phyloP scores from a whole-genome alignment of 768 basidiomycete species.

The Paxillus rubicundulus region DNA sequence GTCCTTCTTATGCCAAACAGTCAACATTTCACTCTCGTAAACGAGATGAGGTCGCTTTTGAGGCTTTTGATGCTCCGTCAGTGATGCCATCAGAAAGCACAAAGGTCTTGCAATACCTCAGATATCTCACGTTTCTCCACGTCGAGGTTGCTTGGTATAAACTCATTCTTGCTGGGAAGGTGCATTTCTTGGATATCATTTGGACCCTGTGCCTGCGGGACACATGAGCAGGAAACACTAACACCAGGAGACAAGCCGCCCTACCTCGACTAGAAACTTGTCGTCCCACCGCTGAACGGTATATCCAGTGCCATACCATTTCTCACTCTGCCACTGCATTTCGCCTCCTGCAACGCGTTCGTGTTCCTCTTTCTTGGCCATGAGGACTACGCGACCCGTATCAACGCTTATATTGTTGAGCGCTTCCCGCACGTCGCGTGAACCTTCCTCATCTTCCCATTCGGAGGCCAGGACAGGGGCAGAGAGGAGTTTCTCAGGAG shows the following conservation, averaged over 20 bases:
- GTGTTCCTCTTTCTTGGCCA: slow-evolving; percentile 68
- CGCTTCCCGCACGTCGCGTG: slow-evolving; percentile 56
- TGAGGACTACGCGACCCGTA: slow-evolving; percentile 68
- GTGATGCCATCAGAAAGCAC: background rate
- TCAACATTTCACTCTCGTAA: slow-evolving; percentile 63
- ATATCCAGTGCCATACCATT: slow-evolving; percentile 92
- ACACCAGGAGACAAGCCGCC: slow-evolving; percentile 1
- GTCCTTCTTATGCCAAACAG: slow-evolving; percentile 96
- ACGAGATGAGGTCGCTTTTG: slow-evolving; percentile 73
- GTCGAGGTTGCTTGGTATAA: slow-evolving; percentile 84
- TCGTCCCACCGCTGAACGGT: slow-evolving; percentile 66
- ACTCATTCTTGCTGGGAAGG: slow-evolving; percentile 84
- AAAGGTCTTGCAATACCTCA: slow-evolving; percentile 44
- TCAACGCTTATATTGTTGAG: slow-evolving; percentile 58
- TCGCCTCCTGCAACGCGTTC: slow-evolving; percentile 50
- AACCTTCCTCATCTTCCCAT: slow-evolving; percentile 57
- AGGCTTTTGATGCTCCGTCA: slow-evolving; percentile 48
- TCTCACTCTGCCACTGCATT: slow-evolving; percentile 70
- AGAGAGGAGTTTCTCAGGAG: slow-evolving; percentile 70
- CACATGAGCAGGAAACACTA: background rate
- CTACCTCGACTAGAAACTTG: slow-evolving; percentile 56
- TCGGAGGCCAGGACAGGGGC: slow-evolving; percentile 71
- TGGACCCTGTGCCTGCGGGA: slow-evolving; percentile 53
- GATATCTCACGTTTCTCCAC: slow-evolving; percentile 72
- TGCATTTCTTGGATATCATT: slow-evolving; percentile 68